Conservation (phyloP, 1,139 yeast species). For the Geotrichum bryndzae region DNA sequence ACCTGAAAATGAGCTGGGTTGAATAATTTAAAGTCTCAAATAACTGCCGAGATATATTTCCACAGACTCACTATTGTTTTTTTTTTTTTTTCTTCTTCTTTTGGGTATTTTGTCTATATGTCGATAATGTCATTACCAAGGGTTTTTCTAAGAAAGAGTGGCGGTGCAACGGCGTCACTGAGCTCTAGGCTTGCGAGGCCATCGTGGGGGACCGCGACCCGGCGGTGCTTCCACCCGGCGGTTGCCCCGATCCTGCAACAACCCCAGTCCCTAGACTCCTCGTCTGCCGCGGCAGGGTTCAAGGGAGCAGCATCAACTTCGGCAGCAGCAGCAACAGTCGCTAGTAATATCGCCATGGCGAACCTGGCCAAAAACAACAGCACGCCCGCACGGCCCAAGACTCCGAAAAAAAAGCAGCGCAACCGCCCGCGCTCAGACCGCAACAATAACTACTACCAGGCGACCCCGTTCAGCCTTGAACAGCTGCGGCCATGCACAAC, state of each 20-base stretch:
- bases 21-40: neutral
- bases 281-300: neutral
- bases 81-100: neutral
- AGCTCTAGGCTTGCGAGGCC: slow-evolving; percentile 6
- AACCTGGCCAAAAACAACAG: neutral
- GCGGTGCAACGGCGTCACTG: neutral
- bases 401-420: neutral
- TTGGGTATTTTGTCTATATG: neutral
- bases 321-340: neutral
- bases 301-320: neutral
- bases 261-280: neutral
- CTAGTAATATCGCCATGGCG: neutral
- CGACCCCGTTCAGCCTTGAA: neutral
- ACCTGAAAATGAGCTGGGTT: neutral
- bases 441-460: slow-evolving; percentile 1
- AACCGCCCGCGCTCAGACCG: neutral
- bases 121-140: neutral
- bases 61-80: too few species aligned
- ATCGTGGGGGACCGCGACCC: slow-evolving; percentile 7
- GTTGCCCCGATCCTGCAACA: neutral
- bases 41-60: neutral
- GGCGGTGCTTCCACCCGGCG: slow-evolving; percentile 4
- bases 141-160: neutral
- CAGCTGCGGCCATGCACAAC: slow-evolving; percentile 46
- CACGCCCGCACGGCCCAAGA: neutral